A percentile compares a stretch with the other conserved stretches of the same genome.
Evolutionary conservation across 2,329 filamentous ascomycete species (phyloP).

Genomic region (Ascochyta koolunga): DNA sequence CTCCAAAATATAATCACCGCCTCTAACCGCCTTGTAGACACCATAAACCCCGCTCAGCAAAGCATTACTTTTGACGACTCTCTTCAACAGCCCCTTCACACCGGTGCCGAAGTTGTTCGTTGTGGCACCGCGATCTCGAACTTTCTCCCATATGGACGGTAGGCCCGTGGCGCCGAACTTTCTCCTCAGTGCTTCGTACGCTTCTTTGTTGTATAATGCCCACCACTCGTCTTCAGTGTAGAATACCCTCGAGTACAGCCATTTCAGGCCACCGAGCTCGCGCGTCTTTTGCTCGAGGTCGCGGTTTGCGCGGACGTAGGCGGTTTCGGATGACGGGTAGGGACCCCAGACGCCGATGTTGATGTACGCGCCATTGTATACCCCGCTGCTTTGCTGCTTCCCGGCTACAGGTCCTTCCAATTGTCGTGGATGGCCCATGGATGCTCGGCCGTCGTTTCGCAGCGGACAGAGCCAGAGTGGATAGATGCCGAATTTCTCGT

Average conservation of each 20-base stretch:
- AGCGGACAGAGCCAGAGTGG: constrained; percentile 66
- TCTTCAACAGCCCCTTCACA: constrained; percentile 30
- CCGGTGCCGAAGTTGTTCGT: constrained; percentile 25
- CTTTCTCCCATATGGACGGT: constrained; percentile 73
- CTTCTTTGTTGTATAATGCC: constrained; percentile 63
- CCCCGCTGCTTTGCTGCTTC: neutral
- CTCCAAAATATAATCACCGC: constrained; percentile 41
- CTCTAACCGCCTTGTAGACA: constrained; percentile 43
- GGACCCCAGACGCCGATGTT: constrained; percentile 75
- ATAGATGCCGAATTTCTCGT: constrained; percentile 56
- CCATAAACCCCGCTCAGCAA: constrained; percentile 50
- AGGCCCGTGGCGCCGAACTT: constrained; percentile 68
- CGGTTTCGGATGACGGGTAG: constrained; percentile 61
- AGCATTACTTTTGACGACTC: constrained; percentile 32
- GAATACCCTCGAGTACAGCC: constrained; percentile 86
- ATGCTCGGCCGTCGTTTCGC: constrained; percentile 40
- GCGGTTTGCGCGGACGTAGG: constrained; percentile 74
- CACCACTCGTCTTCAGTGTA: constrained; percentile 77
- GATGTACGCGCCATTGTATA: constrained; percentile 35
- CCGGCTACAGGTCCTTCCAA: constrained; percentile 15
- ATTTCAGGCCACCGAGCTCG: constrained; percentile 78
- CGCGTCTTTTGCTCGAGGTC: constrained; percentile 72
- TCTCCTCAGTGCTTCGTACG: constrained; percentile 66
- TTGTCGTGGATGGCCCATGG: constrained; percentile 37
- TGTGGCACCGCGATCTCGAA: constrained; percentile 49